Evolutionary conservation across 176 grass and related monocot genomes (phyloP), one percentile per base, ranked within the genome.

Genomic region (Phoenix dactylifera): DNA sequence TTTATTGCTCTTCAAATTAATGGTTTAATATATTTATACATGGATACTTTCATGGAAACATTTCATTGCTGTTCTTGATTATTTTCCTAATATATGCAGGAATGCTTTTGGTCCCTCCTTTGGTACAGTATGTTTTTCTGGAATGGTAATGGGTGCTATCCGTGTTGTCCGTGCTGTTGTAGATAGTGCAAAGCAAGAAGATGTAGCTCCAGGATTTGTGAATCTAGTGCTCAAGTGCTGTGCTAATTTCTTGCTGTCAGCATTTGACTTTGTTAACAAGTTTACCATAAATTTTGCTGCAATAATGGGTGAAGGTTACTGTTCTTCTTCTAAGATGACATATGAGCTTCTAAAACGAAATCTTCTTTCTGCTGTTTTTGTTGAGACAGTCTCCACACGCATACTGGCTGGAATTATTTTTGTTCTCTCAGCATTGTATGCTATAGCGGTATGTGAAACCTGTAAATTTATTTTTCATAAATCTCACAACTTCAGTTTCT

Each of bases 201-300:
- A 55, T n/a, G 73, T 15, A 24, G 22, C 55, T 52, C 54, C 16
- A 22, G 74, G 74, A 30, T 74, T 75, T 4, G 39, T 83, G 52
- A 77, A 67, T 51, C 18, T 77, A 35, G 48, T 77, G 58, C 50
- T 83, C 22, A 83, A 68, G 51, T 83, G 74, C 35, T 83, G 80
- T 58, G 74, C 80, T 39, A 69, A 73, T 54, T 59, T 72, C 52
- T 66, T 83, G 4, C 24, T 83, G 15, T 72, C 74, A 20, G 50
- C 73, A 51, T 56, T 83, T 69, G 74, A 83, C 51, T 83, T 83
- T 77, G 74, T 69, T 51, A 83, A 83, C 63, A 77, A 83, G 51
- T 83, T 83, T 54, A 83, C 80, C 3, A 30, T 83, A 72, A 83
- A 68, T 77, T 83, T 77, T 68, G 74, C 68, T 23, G 80, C 80